These are phyloP conservation scores for Allantophomopsis cytisporea DNA, from an alignment of 2,329 filamentous ascomycete genomes.

Conservation along the genomic window DNA sequence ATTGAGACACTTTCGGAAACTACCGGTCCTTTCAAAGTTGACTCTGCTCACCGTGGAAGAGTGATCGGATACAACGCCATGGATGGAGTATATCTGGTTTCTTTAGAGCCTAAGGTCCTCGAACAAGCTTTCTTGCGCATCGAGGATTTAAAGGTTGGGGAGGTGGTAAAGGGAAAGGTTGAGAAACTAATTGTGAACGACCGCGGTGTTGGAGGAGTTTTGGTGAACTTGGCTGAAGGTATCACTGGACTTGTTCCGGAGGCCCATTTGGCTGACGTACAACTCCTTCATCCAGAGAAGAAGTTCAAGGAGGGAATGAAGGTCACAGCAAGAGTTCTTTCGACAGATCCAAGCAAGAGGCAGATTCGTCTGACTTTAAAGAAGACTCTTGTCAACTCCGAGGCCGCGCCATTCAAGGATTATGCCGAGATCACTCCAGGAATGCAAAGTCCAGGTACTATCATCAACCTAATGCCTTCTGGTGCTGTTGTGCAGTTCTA, in stretches of 20 bases:
- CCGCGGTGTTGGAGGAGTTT: slow-evolving; percentile 65
- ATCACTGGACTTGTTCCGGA: slow-evolving; percentile 83
- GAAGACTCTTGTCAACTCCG: slow-evolving; percentile 87
- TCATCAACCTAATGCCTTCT: slow-evolving; percentile 63
- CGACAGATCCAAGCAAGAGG: slow-evolving; percentile 59
- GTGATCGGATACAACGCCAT: slow-evolving; percentile 78
- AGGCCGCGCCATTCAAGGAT: slow-evolving; percentile 62
- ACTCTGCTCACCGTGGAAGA: slow-evolving; percentile 66
- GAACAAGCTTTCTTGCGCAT: slow-evolving; percentile 84
- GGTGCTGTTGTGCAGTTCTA: slow-evolving; percentile 93
- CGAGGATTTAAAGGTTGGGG: slow-evolving; percentile 75
- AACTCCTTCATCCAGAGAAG: slow-evolving; percentile 84
- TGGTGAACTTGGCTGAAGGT: slow-evolving; percentile 74
- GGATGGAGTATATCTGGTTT: slow-evolving; percentile 76
- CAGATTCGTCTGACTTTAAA: slow-evolving; percentile 83
- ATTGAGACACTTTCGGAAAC: slow-evolving; percentile 69
- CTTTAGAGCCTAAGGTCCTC: slow-evolving; percentile 68
- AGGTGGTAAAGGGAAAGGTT: slow-evolving; percentile 68
- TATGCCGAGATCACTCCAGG: slow-evolving; percentile 65
- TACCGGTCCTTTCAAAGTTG: slow-evolving; percentile 66
- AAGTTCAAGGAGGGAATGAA: slow-evolving; percentile 83
- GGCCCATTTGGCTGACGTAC: slow-evolving; percentile 77
- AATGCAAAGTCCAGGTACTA: slow-evolving; percentile 71
- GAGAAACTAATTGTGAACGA: slow-evolving; percentile 73
- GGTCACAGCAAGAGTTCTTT: slow-evolving; percentile 77